phyloP scores from a whole-genome alignment of 169 alveolate genomes.

The Haemoproteus tartakovskyi region DNA sequence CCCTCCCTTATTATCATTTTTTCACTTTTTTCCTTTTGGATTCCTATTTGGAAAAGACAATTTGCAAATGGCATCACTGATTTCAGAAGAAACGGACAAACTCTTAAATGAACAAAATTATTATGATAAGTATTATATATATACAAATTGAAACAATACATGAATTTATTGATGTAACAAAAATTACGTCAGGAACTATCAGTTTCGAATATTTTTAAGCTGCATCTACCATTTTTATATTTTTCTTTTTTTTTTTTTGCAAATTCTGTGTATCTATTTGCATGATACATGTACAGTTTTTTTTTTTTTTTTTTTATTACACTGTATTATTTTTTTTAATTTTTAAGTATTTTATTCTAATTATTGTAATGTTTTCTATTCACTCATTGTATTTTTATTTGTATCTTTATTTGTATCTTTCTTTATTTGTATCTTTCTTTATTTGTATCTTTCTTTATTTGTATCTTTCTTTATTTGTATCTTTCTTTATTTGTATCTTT shows the following conservation, averaged over 20 bases:
- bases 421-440: too few relatives aligned
- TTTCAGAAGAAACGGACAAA: constrained; percentile 42
- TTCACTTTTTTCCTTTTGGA: too few relatives aligned
- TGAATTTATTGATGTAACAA: neutral
- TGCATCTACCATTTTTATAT: neutral
- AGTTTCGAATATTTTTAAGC: too few relatives aligned
- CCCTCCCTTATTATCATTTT: neutral
- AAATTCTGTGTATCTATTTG: neutral
- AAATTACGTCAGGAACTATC: neutral
- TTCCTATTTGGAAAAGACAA: constrained; percentile 14
- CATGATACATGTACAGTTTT: neutral
- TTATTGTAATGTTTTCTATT: too few relatives aligned
- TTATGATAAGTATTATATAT: constrained; percentile 14
- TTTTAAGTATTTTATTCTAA: too few relatives aligned
- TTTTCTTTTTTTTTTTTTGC: neutral
- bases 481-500: too few relatives aligned
- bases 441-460: too few relatives aligned
- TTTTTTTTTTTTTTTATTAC: too few relatives aligned
- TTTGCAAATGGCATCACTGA: constrained; percentile 17
- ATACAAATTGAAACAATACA: neutral
- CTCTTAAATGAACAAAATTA: constrained; percentile 31
- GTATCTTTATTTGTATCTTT: too few relatives aligned
- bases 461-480: too few relatives aligned
- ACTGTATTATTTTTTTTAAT: too few relatives aligned
- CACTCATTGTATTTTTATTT: too few relatives aligned